Evolutionary conservation across 2,329 filamentous ascomycete species (phyloP).

Genomic region (Neofusicoccum kwambonambiense): DNA sequence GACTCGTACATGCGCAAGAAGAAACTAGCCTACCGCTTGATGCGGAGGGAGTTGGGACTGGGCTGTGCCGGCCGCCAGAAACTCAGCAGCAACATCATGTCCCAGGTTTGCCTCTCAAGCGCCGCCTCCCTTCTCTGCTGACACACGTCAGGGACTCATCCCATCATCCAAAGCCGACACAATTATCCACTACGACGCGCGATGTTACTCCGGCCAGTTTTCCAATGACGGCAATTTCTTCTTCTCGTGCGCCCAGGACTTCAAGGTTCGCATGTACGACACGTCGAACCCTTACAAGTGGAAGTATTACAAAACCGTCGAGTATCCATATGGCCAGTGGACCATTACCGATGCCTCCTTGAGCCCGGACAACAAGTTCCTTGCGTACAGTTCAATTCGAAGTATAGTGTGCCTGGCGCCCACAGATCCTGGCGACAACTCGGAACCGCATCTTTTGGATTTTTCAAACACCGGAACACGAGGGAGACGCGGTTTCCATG

Average conservation of each 20-base stretch:
- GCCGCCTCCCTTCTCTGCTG: background rate
- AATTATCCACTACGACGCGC: constrained; percentile 80
- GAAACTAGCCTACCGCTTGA: constrained; percentile 64
- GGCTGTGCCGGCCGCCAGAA: constrained; percentile 58
- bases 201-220: constrained; percentile 94
- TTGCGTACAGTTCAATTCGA: constrained; percentile 89
- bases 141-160: constrained; percentile 62
- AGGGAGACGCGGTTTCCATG: constrained; percentile 37
- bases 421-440: constrained; percentile 78
- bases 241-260: constrained; percentile 88
- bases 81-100: constrained; percentile 65
- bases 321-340: constrained; percentile 87
- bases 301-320: constrained; percentile 91
- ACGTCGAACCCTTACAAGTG: constrained; percentile 93
- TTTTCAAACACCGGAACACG: constrained; percentile 55
- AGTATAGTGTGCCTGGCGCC: constrained; percentile 80
- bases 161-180: constrained; percentile 77
- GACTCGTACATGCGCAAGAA: constrained; percentile 58
- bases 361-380: constrained; percentile 85
- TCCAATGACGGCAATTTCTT: constrained; percentile 98
- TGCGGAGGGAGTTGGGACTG: constrained; percentile 80
- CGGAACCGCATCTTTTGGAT: constrained; percentile 77
- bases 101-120: constrained; percentile 53
- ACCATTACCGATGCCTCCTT: constrained; percentile 92
- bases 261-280: constrained; percentile 94